Base-by-base conservation (phyloP, 306 rosid species). In the Gleditsia sinensis region DNA sequence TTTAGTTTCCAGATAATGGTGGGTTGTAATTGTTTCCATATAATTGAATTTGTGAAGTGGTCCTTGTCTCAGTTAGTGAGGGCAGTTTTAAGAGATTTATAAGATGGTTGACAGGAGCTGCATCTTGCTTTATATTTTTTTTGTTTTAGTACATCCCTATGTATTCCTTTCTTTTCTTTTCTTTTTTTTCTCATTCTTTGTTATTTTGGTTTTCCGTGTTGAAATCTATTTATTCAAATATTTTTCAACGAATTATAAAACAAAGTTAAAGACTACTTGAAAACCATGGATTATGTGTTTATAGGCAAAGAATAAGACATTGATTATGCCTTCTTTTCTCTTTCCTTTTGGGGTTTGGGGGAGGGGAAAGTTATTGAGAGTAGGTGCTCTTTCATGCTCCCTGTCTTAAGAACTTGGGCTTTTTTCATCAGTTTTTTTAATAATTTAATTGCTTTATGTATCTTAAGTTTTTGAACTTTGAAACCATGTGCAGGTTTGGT, bases 401-500 rank as follows among this genome's bases (percentile, higher is more conserved):
- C 56, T 0, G 3, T 43, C 40, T 55, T 55, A 19, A 30, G 11
- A 9, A 32, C 43, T 32, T 30, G 67, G 10, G 7, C 46, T 23
- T 25, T 45, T 71, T 49, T 9, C 5, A 43, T 46, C 9, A 17
- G 20, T 64, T 66, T 11, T 7, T 51, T 57, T 50, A 54, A 59
- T 67, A 28, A 9, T 45, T 19, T 34, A 51, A 63, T 13, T 34
- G 58, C 32, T 50, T 23, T 51, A 30, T 14, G 32, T 6, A 20
- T 60, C 62, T 33, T 51, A 20, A 60, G 24, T 48, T 80, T 66
- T 75, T 74, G 33, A 73, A 61, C 70, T 76, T 67, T 51, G 53
- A 72, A 62, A 42, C 25, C 13, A 82, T 77, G 68, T 80, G 75
- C 95, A 92, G 97, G 96, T 83, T 78, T 94, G 85, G 36, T 80